Conservation (phyloP, 2,329 filamentous ascomycete genomes). For the Epichloe scottii region DNA sequence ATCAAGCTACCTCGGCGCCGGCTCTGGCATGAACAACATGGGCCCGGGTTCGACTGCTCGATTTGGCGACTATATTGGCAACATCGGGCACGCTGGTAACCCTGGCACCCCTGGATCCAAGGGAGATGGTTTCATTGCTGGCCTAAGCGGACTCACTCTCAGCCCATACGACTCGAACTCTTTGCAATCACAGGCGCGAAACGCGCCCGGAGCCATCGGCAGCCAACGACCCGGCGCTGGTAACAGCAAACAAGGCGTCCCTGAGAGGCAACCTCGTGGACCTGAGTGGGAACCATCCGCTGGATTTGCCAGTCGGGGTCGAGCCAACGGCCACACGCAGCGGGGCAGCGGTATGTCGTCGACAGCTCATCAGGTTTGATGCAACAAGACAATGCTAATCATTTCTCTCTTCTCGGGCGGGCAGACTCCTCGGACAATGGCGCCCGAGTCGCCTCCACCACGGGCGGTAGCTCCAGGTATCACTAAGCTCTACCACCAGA, state of each 20-base stretch:
- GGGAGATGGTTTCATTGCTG: constrained; percentile 31
- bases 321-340: constrained; percentile 48
- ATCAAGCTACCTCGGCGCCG: constrained; percentile 55
- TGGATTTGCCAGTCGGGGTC: constrained; percentile 41
- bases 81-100: constrained; percentile 22
- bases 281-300: constrained; percentile 46
- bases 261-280: constrained; percentile 51
- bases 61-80: constrained; percentile 33
- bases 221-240: constrained; percentile 48
- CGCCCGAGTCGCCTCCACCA: constrained; percentile 24
- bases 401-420: not conserved
- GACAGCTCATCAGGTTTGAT: not conserved
- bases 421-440: constrained; percentile 32
- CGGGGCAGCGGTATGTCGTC: constrained; percentile 47
- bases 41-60: constrained; percentile 24
- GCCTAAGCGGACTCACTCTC: constrained; percentile 38
- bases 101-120: constrained; percentile 26
- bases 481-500: constrained; percentile 16
- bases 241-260: constrained; percentile 30
- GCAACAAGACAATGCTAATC: not conserved
- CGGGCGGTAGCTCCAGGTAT: constrained; percentile 23
- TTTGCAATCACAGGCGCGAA: constrained; percentile 25
- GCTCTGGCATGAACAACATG: constrained; percentile 43
- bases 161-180: constrained; percentile 36
- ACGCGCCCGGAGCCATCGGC: constrained; percentile 49